Evolutionary conservation across 768 basidiomycete species (phyloP).

Genomic region (Suillus weaverae): DNA sequence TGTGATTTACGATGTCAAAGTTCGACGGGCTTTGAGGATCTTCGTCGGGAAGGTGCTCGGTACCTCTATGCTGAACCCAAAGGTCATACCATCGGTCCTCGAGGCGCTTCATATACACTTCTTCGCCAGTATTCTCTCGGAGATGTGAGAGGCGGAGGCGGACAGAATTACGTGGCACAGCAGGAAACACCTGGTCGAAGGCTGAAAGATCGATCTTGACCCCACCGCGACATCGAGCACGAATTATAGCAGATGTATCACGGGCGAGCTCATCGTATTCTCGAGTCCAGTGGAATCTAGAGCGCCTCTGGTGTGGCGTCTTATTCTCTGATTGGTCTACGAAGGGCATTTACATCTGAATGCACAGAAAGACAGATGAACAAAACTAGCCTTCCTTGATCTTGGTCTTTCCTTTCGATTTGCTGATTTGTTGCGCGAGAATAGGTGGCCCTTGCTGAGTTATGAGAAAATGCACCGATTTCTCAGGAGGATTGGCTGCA

Average conservation of each 20-base stretch:
- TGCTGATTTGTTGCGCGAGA: slow-evolving; percentile 23
- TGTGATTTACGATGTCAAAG: slow-evolving; percentile 79
- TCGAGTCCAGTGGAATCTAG: slow-evolving; percentile 79
- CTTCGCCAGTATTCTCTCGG: slow-evolving; percentile 61
- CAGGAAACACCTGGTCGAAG: slow-evolving; percentile 77
- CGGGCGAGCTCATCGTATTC: slow-evolving; percentile 89
- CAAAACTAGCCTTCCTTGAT: slow-evolving; percentile 32
- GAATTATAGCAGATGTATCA: slow-evolving; percentile 81
- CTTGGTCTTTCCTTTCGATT: slow-evolving; percentile 37
- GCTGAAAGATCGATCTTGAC: slow-evolving; percentile 69
- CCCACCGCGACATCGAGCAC: slow-evolving; percentile 66
- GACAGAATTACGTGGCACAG: slow-evolving; percentile 69
- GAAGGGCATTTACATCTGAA: neutral
- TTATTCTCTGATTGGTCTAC: slow-evolving; percentile 8
- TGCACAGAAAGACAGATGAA: slow-evolving; percentile 3
- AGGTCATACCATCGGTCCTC: slow-evolving; percentile 81
- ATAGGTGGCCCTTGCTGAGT: slow-evolving; percentile 50
- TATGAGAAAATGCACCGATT: slow-evolving; percentile 51
- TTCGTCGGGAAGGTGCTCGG: slow-evolving; percentile 66
- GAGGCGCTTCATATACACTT: slow-evolving; percentile 73
- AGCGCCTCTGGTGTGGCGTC: slow-evolving; percentile 42
- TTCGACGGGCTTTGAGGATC: slow-evolving; percentile 65
- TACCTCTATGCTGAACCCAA: slow-evolving; percentile 73
- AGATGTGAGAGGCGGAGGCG: slow-evolving; percentile 66
- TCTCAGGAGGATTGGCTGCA: slow-evolving; percentile 48